A percentile compares a stretch with the other conserved stretches of the same genome.
Conservation (phyloP, 148 eudicot species). For the Vaccinium darrowii region DNA sequence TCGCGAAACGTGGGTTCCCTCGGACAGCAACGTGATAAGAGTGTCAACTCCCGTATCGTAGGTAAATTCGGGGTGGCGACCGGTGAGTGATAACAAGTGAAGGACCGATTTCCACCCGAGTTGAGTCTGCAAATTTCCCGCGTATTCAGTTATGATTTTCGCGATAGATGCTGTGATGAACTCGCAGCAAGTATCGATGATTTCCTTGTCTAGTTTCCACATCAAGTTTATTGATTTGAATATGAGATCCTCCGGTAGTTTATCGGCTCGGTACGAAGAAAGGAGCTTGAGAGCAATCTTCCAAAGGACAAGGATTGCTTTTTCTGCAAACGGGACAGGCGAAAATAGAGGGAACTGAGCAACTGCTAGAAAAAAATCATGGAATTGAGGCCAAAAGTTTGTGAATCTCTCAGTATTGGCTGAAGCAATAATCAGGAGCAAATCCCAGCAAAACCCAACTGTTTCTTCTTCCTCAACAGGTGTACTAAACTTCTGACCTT, state of each 20-base stretch:
- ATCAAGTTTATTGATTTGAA: slow-evolving; percentile 75
- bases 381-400: slow-evolving; percentile 71
- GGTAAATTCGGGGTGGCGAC: slow-evolving; percentile 61
- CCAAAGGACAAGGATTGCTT: slow-evolving; percentile 51
- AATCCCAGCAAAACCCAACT: slow-evolving; percentile 87
- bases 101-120: slow-evolving; percentile 80
- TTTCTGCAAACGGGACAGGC: slow-evolving; percentile 76
- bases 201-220: slow-evolving; percentile 80
- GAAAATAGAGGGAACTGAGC: slow-evolving; percentile 80
- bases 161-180: slow-evolving; percentile 44
- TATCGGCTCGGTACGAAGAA: slow-evolving; percentile 48
- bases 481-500: slow-evolving; percentile 91
- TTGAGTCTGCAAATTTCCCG: slow-evolving; percentile 55
- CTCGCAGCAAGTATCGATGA: slow-evolving; percentile 69
- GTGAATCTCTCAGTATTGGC: slow-evolving; percentile 55
- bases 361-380: slow-evolving; percentile 60
- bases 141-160: slow-evolving; percentile 53
- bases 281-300: slow-evolving; percentile 58
- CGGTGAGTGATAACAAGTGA: slow-evolving; percentile 60
- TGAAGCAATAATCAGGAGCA: slow-evolving; percentile 38
- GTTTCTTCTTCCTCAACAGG: slow-evolving; percentile 92
- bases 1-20: slow-evolving; percentile 38
- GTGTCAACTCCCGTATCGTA: slow-evolving; percentile 76
- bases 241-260: slow-evolving; percentile 62
- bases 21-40: slow-evolving; percentile 49